Base-by-base conservation (phyloP, 2,329 filamentous ascomycete species). In the Sphaerulina vaccinii region DNA sequence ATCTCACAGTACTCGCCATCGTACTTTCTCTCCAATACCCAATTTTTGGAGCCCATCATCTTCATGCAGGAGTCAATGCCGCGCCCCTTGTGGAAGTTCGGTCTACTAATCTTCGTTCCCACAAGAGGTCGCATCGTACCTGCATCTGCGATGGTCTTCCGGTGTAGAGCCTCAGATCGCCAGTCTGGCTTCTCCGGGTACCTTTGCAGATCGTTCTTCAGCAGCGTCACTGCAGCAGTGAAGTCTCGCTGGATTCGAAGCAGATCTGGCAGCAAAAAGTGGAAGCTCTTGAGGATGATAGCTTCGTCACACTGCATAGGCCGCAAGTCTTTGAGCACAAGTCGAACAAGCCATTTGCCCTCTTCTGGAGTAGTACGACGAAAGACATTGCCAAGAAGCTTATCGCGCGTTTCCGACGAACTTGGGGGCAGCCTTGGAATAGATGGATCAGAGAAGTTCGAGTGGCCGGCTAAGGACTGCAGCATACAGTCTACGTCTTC, bases 1-100 rank as follows among this genome's bases (percentile, higher is more conserved):
- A 96, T 83, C 67, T 96, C 90, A 61, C 88, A 95, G 60, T 93
- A 96, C 68, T 96, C 90, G 7, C 10, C 90, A 62, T 95, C 90
- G 55, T 95, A 82, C 66, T 95, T 95, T 45, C 84, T 78, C 68
- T 95, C 89, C 19, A 90, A 79, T 52, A 85, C 88, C 80, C 91
- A 82, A 10, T 72, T 79, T 13, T 79, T 73, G 0, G 77, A 75
- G 3, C 74, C 76, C 1, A 79, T 74, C 74, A 92, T 81, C 15
- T 83, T 75, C 16, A 88, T 69, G 65, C 87, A 92, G 65, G 93
- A 81, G 53, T 89, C 85, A 60, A 92, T 86, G 2, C 72, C 73
- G 58, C 69, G 53, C 13, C 74, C 75, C 61, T 78, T 78, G 43
- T 66, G 56, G 51, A 75, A 77, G 1, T 62, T 61, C 1, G 74